Conservation (phyloP, 75 land plant species). For the Pinus tabuliformis region DNA sequence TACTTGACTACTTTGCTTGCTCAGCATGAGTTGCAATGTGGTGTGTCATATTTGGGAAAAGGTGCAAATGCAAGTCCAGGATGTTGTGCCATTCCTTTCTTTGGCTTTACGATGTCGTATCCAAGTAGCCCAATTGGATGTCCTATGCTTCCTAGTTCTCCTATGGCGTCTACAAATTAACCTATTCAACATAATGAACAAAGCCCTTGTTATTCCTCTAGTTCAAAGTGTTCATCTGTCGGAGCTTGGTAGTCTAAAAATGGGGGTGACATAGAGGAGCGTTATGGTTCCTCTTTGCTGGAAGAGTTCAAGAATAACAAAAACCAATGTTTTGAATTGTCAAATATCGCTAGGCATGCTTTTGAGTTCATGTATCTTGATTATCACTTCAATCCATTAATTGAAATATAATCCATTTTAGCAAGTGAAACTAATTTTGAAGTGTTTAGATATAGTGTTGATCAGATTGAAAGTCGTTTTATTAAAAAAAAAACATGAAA, state of each 20-base stretch:
- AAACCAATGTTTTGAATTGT: slow-evolving; percentile 75
- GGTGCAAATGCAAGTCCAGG: slow-evolving; percentile 47
- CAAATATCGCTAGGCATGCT: slow-evolving; percentile 89
- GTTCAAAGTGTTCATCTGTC: slow-evolving; percentile 38
- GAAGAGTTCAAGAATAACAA: slow-evolving; percentile 42
- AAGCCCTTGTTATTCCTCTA: slow-evolving; percentile 45
- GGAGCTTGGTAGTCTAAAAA: slow-evolving; percentile 60
- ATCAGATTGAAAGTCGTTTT: slow-evolving; percentile 10
- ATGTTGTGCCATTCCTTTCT: neutral
- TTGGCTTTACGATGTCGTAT: too few relatives aligned
- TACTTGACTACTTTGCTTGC: slow-evolving; percentile 40
- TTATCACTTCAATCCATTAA: too few relatives aligned
- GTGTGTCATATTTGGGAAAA: slow-evolving; percentile 39
- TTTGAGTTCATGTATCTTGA: slow-evolving; percentile 7
- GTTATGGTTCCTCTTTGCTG: slow-evolving; percentile 58
- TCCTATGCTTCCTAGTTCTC: too few relatives aligned
- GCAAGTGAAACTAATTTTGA: too few relatives aligned
- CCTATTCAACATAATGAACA: slow-evolving; percentile 55
- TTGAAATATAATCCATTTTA: too few relatives aligned
- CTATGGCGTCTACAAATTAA: slow-evolving; percentile 34
- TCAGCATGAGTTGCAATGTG: slow-evolving; percentile 64
- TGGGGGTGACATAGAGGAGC: slow-evolving; percentile 38
- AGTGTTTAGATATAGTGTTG: too few relatives aligned
- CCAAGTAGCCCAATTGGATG: too few relatives aligned
- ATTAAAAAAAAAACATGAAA: slow-evolving; percentile 90